Base-by-base conservation (phyloP, 1,139 yeast species). In the Meyerozyma guilliermondii region DNA sequence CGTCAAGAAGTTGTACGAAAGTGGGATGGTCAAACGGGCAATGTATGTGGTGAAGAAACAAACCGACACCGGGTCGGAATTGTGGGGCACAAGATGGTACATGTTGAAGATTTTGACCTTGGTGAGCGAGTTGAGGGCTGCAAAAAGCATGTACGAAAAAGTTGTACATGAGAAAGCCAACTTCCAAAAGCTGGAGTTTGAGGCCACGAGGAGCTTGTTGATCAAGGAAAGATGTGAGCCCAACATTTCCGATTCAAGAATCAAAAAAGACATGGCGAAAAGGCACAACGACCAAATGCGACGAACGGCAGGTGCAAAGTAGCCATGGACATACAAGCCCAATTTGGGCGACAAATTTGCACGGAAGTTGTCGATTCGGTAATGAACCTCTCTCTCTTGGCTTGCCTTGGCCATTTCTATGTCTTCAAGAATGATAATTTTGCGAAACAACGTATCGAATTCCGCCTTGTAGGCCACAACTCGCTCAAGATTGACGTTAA, bases 11-110 rank as follows among this genome's bases (percentile, higher is more conserved):
- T 87, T 87, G 64, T 85, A 87, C 29, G 87, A 80, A 49, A 87
- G 68, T 3, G 96, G 96, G 11, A 87, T 82, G 0, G 95, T 85
- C 56, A 87, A 68, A 50, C 96, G 79, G 42, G 92, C 87, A 28
- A 87, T 81, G 55, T 87, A 87, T 54, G 87, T 84, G 22, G 91
- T 81, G 60, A 85, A 87, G 59, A 87, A 87, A 38, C 87, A 72
- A 29, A 85, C 74, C 26, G 88, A 81, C 1, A 86, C 84, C 0
- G 87, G 84, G 55, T 85, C 92, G 0, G 92, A 82, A 43, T 81
- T 76, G 29, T 72, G 76, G 2, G 74, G 66, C 29, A 86, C 91
- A 50, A 87, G 69, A 48, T 86, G 91, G 57, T 87, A 87, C 61
- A 83, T 74, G 56, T 84, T 83, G 70, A 87, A 87, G 10, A 87